Evolutionary conservation across 176 grass and related monocot species (phyloP), one percentile per base, ranked within the genome.

Genomic region (Musa acuminata): DNA sequence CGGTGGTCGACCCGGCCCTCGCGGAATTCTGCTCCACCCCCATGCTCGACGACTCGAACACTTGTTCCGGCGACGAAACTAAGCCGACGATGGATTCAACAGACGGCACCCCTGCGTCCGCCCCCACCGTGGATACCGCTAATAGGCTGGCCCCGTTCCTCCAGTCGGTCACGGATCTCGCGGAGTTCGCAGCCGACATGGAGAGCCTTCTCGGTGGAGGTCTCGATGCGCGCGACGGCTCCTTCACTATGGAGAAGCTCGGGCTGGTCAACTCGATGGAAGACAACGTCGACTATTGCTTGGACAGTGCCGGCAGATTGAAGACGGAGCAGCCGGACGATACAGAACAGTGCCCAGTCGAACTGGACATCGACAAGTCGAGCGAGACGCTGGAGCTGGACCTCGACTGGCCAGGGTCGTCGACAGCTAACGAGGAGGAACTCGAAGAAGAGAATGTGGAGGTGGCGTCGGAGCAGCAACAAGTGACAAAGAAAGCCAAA

Each of bases 171-270:
- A 75, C 80, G 0, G 90, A 93, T 24, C 86, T 98, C 62, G 83
- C 82, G 9, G 94, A 98, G 75, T 98, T 98, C 74, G 94, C 94
- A 17, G 88, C 90, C 5, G 86, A 93, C 80, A 98, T 98, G 90
- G 90, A 98, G 75, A 87, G 86, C 2, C 88, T 98, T 49, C 90
- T 98, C 43, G 80, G 90, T 2, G 62, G 77, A 19, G 87, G 81
- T 48, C 77, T 90, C 49, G 75, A 86, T 50, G 69, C 77, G 24
- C 2, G 85, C 74, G 73, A 75, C 77, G 83, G 83, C 21, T 84
- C 93, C 8, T 88, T 90, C 84, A 81, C 80, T 73, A 81, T 93
- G 86, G 85, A 91, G 72, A 85, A 84, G 25, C 84, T 91, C 53
- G 94, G 86, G 49, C 80, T 90, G 43, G 51, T 83, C 13, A 73